A percentile compares a stretch with the other conserved stretches of the same genome.
Conservation (phyloP, 2,329 filamentous ascomycete genomes). For the Fusarium protoensiforme region DNA sequence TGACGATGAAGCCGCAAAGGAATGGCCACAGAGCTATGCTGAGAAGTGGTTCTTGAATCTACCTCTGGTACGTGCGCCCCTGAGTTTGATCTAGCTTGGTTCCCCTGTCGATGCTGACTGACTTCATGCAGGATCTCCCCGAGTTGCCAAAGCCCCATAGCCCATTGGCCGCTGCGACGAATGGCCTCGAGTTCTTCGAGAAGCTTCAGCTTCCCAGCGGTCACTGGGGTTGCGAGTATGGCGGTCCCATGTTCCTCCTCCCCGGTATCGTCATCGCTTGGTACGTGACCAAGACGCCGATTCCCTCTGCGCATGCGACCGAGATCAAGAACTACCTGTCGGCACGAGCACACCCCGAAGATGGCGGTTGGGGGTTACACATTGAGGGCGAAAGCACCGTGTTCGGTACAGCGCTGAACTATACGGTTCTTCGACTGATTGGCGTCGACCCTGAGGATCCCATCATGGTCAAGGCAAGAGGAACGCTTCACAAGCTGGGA, state of each 20-base stretch:
- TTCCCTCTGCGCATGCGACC: constrained; percentile 80
- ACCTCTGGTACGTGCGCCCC: constrained; percentile 69
- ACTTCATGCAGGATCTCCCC: constrained; percentile 72
- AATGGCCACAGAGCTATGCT: constrained; percentile 88
- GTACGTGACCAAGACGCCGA: constrained; percentile 89
- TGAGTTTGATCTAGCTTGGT: not conserved
- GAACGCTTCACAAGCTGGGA: constrained; percentile 83
- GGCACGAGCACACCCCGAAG: constrained; percentile 82
- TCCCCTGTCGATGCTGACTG: constrained; percentile 10
- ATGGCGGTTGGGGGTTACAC: constrained; percentile 98
- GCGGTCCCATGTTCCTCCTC: constrained; percentile 94
- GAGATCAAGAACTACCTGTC: constrained; percentile 95
- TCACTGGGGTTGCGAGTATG: constrained; percentile 98
- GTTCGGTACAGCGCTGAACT: constrained; percentile 92
- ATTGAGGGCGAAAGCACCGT: constrained; percentile 94
- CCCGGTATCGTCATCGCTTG: constrained; percentile 87
- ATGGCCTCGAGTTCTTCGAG: constrained; percentile 89
- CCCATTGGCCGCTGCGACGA: constrained; percentile 81
- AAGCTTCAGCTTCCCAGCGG: constrained; percentile 88
- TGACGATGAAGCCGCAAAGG: constrained; percentile 74
- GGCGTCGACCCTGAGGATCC: constrained; percentile 87
- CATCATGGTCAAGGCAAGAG: constrained; percentile 85
- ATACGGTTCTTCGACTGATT: constrained; percentile 81
- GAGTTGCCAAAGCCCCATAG: constrained; percentile 75
- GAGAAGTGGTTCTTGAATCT: constrained; percentile 91